Evolutionary conservation across 2,329 filamentous ascomycete genomes (phyloP), one percentile per base, ranked within the genome.

Genomic region (Xylariaceae sp.): DNA sequence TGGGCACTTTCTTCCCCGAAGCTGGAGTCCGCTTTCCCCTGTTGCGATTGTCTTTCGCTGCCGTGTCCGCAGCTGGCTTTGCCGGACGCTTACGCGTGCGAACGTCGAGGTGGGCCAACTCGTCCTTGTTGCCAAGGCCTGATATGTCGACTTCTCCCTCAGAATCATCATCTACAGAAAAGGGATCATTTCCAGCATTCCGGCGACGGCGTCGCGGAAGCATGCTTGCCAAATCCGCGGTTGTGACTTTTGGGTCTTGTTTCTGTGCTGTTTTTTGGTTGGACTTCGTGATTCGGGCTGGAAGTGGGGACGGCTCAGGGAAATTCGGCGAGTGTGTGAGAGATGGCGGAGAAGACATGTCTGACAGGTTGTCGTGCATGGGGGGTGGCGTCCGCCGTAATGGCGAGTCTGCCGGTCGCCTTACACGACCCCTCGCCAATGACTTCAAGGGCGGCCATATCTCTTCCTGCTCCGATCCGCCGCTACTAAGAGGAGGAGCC

Each of bases 291-390:
- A 51, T 50, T 35, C 49, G 59, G 11, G 47, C 42, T 13, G 54
- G 60, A 4, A 54, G 54, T 6, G 57, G 58, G 4, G 59, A 53
- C 12, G 57, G 55, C 1, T 55, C 54, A 1, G 55, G 54, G 45
- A 68, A 72, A 51, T 83, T 83, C 24, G 81, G 81, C 1, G 81
- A 85, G 54, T 84, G 79, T 3, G 80, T 85, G 3, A 85, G 66
- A 0, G 81, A 83, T 1, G 81, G 81, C 0, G 79, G 81, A 2
- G 79, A 83, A 2, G 81, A 83, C 9, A 78, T 64, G 34, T 79
- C 72, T 1, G 76, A 79, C n/a, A 66, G 49, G 46, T 68, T 62
- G 34, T 67, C 67, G 33, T 12, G 13, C 13, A 19, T 19, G 15
- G 55, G 55, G 2, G 59, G 65, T 1, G 67, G 66, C 1, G 67